These are phyloP conservation scores for Debaryomyces udenii DNA, from an alignment of 1,139 yeast species.

Conservation along the genomic window DNA sequence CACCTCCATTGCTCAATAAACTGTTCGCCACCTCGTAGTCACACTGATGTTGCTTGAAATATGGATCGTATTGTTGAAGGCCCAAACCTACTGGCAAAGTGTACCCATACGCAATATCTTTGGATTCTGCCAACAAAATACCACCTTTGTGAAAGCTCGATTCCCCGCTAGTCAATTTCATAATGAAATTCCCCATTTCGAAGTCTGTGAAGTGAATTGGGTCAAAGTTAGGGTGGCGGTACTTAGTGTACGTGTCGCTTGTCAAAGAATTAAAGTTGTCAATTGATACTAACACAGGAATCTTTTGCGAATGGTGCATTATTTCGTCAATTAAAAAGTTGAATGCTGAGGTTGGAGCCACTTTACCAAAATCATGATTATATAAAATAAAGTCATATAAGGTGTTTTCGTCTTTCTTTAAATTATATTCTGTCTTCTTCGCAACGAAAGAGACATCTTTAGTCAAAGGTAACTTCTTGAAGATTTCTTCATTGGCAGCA, in stretches of 20 bases:
- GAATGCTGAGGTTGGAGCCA: slow-evolving; percentile 44
- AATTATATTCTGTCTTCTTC: slow-evolving; percentile 39
- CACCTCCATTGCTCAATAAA: slow-evolving; percentile 50
- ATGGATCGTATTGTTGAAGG: slow-evolving; percentile 57
- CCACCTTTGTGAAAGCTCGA: slow-evolving; percentile 60
- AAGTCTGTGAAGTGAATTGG: slow-evolving; percentile 65
- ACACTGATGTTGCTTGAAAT: slow-evolving; percentile 51
- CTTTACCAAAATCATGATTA: slow-evolving; percentile 44
- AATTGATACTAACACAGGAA: slow-evolving; percentile 70
- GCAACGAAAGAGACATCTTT: slow-evolving; percentile 41
- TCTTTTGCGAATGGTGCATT: slow-evolving; percentile 41
- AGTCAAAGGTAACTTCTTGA: slow-evolving; percentile 53
- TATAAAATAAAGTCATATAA: slow-evolving; percentile 41
- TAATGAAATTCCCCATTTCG: slow-evolving; percentile 64
- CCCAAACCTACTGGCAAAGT: slow-evolving; percentile 70
- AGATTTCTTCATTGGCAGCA: slow-evolving; percentile 55
- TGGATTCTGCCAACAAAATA: slow-evolving; percentile 64
- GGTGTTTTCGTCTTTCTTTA: slow-evolving; percentile 46
- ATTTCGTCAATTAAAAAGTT: slow-evolving; percentile 58
- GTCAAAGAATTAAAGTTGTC: slow-evolving; percentile 76
- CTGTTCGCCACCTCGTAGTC: slow-evolving; percentile 57
- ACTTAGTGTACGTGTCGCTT: slow-evolving; percentile 58
- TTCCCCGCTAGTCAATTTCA: slow-evolving; percentile 61
- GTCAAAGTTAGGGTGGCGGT: slow-evolving; percentile 60
- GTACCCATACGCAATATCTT: slow-evolving; percentile 24